Conservation (phyloP, 768 basidiomycete species). For the Trametes coccinea region DNA sequence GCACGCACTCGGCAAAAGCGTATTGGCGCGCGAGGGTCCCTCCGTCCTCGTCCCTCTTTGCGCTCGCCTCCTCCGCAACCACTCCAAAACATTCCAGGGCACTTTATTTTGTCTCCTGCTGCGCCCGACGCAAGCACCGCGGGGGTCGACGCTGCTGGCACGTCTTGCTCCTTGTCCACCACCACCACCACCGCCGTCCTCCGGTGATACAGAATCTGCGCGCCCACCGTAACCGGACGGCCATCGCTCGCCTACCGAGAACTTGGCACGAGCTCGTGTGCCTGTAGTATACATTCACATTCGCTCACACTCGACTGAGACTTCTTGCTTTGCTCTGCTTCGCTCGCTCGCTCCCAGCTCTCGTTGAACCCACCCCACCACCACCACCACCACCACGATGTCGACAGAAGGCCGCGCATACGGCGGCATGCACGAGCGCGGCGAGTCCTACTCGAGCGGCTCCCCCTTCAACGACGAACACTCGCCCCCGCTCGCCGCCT, state of each 20-base stretch:
- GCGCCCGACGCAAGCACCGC: background rate
- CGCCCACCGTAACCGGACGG: background rate
- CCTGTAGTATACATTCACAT: background rate
- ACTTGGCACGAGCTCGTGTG: background rate
- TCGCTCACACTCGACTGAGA: background rate
- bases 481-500: background rate
- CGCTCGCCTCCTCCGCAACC: background rate
- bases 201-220: too few species aligned
- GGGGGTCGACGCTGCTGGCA: background rate
- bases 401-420: constrained; percentile 16
- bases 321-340: too few species aligned
- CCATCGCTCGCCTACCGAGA: background rate
- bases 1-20: background rate
- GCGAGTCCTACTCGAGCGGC: constrained; percentile 13
- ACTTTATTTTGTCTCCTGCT: background rate
- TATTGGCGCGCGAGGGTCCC: background rate
- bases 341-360: too few species aligned
- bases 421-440: constrained; percentile 14
- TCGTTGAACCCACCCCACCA: too few species aligned
- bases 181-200: background rate
- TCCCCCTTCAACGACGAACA: constrained; percentile 15
- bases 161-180: background rate
- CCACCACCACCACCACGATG: background rate
- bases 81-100: constrained; percentile 10
- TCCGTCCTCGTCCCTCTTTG: background rate